Evolutionary conservation across 768 basidiomycete genomes (phyloP).

Genomic region (Termitomyces sp.): DNA sequence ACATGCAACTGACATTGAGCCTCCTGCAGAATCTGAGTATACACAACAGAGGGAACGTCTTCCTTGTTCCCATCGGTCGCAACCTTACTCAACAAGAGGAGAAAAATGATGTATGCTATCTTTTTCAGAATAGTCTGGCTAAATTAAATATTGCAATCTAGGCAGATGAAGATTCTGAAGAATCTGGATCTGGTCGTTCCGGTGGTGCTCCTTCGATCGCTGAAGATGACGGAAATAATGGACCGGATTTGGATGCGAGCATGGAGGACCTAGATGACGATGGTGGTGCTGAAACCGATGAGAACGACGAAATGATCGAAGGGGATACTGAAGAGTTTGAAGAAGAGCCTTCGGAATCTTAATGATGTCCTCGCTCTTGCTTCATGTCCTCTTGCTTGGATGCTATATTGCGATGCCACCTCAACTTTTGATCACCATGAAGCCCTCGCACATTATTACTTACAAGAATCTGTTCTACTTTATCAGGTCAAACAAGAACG

Average conservation of each 20-base stretch:
- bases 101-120: constrained; percentile 69
- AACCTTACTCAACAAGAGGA: constrained; percentile 74
- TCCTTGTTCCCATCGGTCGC: constrained; percentile 70
- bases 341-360: constrained; percentile 37
- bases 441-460: constrained; percentile 4
- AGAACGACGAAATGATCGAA: constrained; percentile 37
- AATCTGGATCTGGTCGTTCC: constrained; percentile 36
- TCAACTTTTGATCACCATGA: too few species aligned
- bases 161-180: constrained; percentile 49
- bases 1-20: constrained; percentile 6
- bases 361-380: background rate
- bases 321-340: constrained; percentile 50
- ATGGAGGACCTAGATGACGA: constrained; percentile 55
- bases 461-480: constrained; percentile 7
- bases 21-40: constrained; percentile 49
- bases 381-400: background rate
- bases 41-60: constrained; percentile 60
- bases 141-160: constrained; percentile 14
- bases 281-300: constrained; percentile 38
- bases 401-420: background rate
- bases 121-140: background rate
- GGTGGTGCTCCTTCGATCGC: constrained; percentile 35
- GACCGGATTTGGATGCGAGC: constrained; percentile 56
- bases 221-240: constrained; percentile 47
- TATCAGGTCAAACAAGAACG: constrained; percentile 60